Evolutionary conservation across 768 basidiomycete species (phyloP), one percentile per base, ranked within the genome.

Genomic region (Russula lepida): DNA sequence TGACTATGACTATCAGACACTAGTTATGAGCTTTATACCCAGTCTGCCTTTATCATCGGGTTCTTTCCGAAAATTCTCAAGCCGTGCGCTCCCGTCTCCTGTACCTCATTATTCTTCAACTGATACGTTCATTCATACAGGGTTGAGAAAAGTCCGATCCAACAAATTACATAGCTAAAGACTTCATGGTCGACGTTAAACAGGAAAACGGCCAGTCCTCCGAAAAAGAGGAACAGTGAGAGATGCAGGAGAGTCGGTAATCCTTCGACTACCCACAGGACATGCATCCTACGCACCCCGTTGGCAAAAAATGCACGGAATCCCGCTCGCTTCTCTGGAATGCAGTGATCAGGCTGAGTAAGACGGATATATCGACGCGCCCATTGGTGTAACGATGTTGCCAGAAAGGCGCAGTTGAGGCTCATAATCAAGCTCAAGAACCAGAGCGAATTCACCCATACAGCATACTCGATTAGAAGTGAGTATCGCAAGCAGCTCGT

Each of bases 401-500:
- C 32, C 32, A 32, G 11, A 6, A 32, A 9, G 11, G 6, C 32
- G 11, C 32, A 32, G 32, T 9, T 32, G 6, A 8, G 32, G 32
- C 32, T 32, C 11, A 32, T 8, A 32, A 32, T 9, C 32, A 32
- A 9, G 32, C 32, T 1, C 11, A 32, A 32, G 11, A 32, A 32
- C 32, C 32, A 32, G 32, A 4, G 32, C 7, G 32, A 32, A 32
- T 5, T 32, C 6, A 8, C 32, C 32, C 32, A 7, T n/a, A 5
- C 32, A 9, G 7, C 6, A 4, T 32, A 32, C 3, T 32, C 32
- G 32, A n/a, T n/a, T 68, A 0, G 84, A 78, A 6, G 82, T 76
- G 7, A 83, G 73, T 23, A 95, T 74, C 4, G 79, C 78, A 2
- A 91, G 74, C 12, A 98, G 71, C 74, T 98, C 95, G 70, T 99